Evolutionary conservation across 1,284 basidiomycete species (phyloP), one percentile per base, ranked within the genome.

Genomic region (Paramarasmius palmivorus): DNA sequence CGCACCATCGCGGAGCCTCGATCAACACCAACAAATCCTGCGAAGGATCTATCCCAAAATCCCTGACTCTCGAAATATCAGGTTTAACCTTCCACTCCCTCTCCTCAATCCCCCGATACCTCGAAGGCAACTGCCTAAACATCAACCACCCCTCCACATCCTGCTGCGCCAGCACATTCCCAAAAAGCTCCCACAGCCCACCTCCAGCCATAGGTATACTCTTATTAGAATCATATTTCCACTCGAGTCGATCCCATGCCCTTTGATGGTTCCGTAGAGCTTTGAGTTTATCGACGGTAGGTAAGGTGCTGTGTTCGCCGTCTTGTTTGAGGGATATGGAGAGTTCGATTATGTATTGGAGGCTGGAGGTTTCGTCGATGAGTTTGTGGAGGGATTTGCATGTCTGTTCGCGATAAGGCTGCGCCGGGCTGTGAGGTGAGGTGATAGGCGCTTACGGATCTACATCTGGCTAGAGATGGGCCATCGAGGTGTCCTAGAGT

Each of bases 41-140:
- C 29, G 77, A 71, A 14, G 83, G 80, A 62, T 88, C 86, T 65
- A 88, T 76, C 7, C 73, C 73, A 59, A 87, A 86, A 60, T 88
- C 86, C 6, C 81, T 75, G 12, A 84, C 63, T 45, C 77, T 59
- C 6, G 70, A 73, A 41, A 77, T 62, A 22, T 70, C 58, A 14
- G 60, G 58, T 19, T 68, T 63, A 26, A 83, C 57, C 5, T 63
- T 66, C 84, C 85, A 87, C 20, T 69, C 61, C 25, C 68, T 70
- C 41, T 74, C 70, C 54, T 75, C 59, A 54, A 84, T 82, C 9
- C 65, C 68, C 20, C 81, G 75, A 45, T 71, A 64, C 20, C 61
- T 60, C 5, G 82, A 82, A 19, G 82, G 79, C 15, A 86, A 68
- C 54, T 76, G 77, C 48, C 68, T 65, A 59, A 83, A 84, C 12